Evolutionary conservation across 2,329 filamentous ascomycete genomes (phyloP), one percentile per base, ranked within the genome.

Genomic region (Bipolaris bicolor): DNA sequence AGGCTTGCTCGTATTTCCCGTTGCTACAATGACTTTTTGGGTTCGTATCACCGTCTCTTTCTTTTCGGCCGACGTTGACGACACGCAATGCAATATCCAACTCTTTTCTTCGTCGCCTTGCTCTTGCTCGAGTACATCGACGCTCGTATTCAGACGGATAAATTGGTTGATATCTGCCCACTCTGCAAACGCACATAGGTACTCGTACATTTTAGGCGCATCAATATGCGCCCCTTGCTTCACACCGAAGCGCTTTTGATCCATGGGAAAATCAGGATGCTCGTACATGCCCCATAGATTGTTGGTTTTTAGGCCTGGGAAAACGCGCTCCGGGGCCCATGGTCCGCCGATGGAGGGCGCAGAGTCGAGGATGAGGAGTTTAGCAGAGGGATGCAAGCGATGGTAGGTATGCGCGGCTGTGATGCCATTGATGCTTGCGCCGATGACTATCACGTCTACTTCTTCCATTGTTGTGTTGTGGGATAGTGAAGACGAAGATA

Each of bases 11-110:
- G 84, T 85, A 22, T 88, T 72, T 1, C 88, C 88, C 1, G 85
- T 86, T 1, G 87, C 85, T 5, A 90, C 70, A 31, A 90, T 81
- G 45, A 90, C 75, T 65, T 85, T 87, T 13, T 71, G 73, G 1
- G 75, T 58, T 65, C 69, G 31, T 63, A 74, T 63, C 7, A 29
- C 68, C 20, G 76, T 56, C 18, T 67, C 76, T 11, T 77, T 76
- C 13, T 39, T 49, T 0, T 36, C n/a, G 3, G 40, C n/a, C 7
- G 34, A 33, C 4, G 39, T 51, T 3, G 53, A 47, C 5, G 43
- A 47, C 7, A 29, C 50, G 55, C 64, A 69, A 15, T 65, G 60
- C 41, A 74, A 40, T 16, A 41, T 58, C 68, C 70, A 68, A 1
- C 61, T 61, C 3, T 54, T 56, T 22, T 64, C 64, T 13, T 67